A percentile compares a stretch with the other conserved stretches of the same genome.
phyloP scores from a whole-genome alignment of 768 basidiomycete species.

The Collybia sordida region DNA sequence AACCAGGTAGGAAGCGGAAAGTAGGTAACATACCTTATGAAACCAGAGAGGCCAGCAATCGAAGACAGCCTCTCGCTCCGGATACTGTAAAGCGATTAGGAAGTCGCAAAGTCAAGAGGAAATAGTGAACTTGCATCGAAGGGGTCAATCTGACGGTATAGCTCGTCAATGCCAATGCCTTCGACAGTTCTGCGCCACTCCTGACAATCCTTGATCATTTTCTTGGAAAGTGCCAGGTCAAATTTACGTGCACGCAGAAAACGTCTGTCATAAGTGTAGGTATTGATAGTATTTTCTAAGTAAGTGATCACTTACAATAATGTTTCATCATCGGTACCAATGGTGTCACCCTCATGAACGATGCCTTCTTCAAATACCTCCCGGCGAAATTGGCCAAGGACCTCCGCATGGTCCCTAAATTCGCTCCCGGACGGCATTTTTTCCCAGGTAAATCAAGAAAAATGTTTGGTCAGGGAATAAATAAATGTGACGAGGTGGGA shows the following conservation, averaged over 20 bases:
- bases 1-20: neutral
- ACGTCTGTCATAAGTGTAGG: slow-evolving; percentile 41
- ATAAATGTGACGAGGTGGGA: too few species aligned
- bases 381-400: slow-evolving; percentile 49
- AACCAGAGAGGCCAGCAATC: slow-evolving; percentile 80
- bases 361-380: slow-evolving; percentile 52
- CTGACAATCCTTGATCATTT: slow-evolving; percentile 67
- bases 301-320: slow-evolving; percentile 44
- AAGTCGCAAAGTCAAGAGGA: neutral
- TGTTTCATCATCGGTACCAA: slow-evolving; percentile 60
- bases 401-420: slow-evolving; percentile 25
- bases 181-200: slow-evolving; percentile 67
- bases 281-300: neutral
- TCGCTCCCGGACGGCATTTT: slow-evolving; percentile 9
- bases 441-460: neutral
- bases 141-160: slow-evolving; percentile 63
- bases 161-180: slow-evolving; percentile 63
- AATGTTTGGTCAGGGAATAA: too few species aligned
- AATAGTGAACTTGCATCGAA: slow-evolving; percentile 54
- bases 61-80: slow-evolving; percentile 66
- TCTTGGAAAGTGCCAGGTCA: slow-evolving; percentile 54
- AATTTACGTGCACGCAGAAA: slow-evolving; percentile 76
- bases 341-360: slow-evolving; percentile 57
- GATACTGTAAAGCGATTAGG: slow-evolving; percentile 45
- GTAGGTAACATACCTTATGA: slow-evolving; percentile 54